Base-by-base conservation (phyloP, 306 rosid genomes). In the Acacia acuminata region DNA sequence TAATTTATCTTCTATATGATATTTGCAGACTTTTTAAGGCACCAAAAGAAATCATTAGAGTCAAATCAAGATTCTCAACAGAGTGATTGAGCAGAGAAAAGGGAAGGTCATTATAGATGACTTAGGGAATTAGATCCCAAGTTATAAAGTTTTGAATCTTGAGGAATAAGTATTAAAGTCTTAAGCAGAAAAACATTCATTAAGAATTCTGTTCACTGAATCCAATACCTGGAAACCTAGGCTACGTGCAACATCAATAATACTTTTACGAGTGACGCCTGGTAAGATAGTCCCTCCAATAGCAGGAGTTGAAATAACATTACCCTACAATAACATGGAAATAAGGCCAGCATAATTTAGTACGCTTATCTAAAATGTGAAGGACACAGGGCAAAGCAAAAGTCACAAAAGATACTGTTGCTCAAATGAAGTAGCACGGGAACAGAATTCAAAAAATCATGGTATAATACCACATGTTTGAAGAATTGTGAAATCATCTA, bases 241-340 rank as follows among this genome's bases (percentile, higher is more conserved):
- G 76, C 84, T 90, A 70, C 80, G 86, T 60, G 94, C 93, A 85
- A 94, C 94, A 27, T 96, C 99, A 80, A 96, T 92, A 78, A 94
- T 90, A 81, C 99, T 96, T 83, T 94, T 96, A 76, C 99, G 91
- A 70, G 99, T 96, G 79, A 96, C 89, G 76, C 99, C 99, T 19
- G 99, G 99, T 82, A 96, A 87, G 84, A 96, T 94, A 55, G 99
- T 94, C 79, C 99, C 99, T 79, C 90, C 90, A 69, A 96, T 87
- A 76, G 87, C 90, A 30, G 98, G 98, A 79, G 99, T 96, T 50
- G 93, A 90, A 82, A 96, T 92, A 76, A 87, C 64, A 56, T 91
- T 83, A 79, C 88, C 97, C 97, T 94, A 76, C 56, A 66, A 86
- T n/a, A 60, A 86, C 42, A 88, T 71, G 40, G 45, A 76, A 69